phyloP scores from a whole-genome alignment of 2,329 filamentous ascomycete genomes.

The Colletotrichum sp. region DNA sequence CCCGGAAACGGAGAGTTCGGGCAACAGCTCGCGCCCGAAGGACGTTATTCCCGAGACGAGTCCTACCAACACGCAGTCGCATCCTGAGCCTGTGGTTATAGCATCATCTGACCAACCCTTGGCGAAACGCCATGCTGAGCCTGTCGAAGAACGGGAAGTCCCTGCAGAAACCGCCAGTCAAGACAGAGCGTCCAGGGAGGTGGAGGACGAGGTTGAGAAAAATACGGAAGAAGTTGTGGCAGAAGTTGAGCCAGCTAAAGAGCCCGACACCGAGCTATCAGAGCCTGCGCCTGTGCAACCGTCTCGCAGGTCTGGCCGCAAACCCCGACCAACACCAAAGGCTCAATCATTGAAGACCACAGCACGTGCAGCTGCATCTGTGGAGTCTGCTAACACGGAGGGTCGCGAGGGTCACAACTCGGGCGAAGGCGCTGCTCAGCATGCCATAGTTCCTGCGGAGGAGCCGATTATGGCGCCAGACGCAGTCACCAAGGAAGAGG shows the following conservation, averaged over 20 bases:
- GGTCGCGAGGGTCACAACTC: background rate
- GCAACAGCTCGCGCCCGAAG: conserved; percentile 12
- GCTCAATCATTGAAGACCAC: background rate
- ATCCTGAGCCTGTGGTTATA: background rate
- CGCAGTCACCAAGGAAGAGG: background rate
- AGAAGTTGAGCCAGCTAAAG: background rate
- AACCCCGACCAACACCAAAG: conserved; percentile 6
- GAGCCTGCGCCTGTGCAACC: background rate
- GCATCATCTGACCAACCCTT: background rate
- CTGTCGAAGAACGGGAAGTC: background rate
- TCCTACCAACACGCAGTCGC: conserved; percentile 24
- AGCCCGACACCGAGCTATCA: background rate
- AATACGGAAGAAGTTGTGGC: background rate
- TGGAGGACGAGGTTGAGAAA: background rate
- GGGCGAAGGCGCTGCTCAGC: background rate
- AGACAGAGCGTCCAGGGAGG: background rate
- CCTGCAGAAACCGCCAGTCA: background rate
- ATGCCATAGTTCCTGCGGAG: background rate
- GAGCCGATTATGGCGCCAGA: background rate
- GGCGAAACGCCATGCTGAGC: background rate
- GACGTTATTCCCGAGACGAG: conserved; percentile 36
- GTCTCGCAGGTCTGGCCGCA: conserved; percentile 12
- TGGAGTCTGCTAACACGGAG: background rate
- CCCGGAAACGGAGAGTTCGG: conserved; percentile 13
- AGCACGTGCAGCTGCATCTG: background rate